These are phyloP conservation scores for Aspergillus ochraceoroseus DNA, from an alignment of 2,329 filamentous ascomycete genomes.

Conservation along the genomic window DNA sequence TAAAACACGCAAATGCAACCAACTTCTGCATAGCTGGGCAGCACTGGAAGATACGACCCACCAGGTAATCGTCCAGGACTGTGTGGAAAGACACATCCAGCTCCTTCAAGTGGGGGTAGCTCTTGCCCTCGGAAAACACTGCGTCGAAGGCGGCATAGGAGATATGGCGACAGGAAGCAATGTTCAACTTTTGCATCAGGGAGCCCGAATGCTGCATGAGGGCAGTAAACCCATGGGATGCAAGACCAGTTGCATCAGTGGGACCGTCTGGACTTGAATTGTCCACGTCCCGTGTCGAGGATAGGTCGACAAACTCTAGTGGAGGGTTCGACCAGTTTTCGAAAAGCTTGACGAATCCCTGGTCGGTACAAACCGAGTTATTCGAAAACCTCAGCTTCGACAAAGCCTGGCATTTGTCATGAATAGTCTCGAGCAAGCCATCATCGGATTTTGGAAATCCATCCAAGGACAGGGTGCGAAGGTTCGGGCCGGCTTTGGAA, in stretches of 20 bases:
- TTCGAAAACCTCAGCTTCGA: slow-evolving; percentile 75
- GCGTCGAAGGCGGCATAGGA: slow-evolving; percentile 65
- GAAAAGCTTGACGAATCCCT: slow-evolving; percentile 68
- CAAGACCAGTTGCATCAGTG: slow-evolving; percentile 64
- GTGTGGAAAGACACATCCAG: slow-evolving; percentile 69
- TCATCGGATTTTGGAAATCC: slow-evolving; percentile 64
- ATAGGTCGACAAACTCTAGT: slow-evolving; percentile 66
- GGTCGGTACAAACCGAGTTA: slow-evolving; percentile 70
- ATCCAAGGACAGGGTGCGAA: slow-evolving; percentile 75
- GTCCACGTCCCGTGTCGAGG: slow-evolving; percentile 72
- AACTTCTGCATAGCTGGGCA: slow-evolving; percentile 51
- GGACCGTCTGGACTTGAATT: slow-evolving; percentile 62
- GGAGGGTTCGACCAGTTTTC: slow-evolving; percentile 68
- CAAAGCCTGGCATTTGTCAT: slow-evolving; percentile 62
- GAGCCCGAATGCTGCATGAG: slow-evolving; percentile 78
- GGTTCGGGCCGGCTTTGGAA: slow-evolving; percentile 55
- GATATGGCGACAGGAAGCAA: slow-evolving; percentile 84
- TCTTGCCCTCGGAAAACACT: slow-evolving; percentile 60
- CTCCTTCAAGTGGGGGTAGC: slow-evolving; percentile 64
- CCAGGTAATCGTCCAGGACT: slow-evolving; percentile 43
- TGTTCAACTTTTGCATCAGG: slow-evolving; percentile 62
- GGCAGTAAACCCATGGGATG: slow-evolving; percentile 68
- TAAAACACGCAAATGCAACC: slow-evolving; percentile 60
- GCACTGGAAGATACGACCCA: slow-evolving; percentile 43
- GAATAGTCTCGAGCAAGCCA: slow-evolving; percentile 64